Percentiles rank a stretch among this genome's conserved stretches.
phyloP scores from a whole-genome alignment of 352 stramenopile genomes.

The Phytophthora agathidicida region DNA sequence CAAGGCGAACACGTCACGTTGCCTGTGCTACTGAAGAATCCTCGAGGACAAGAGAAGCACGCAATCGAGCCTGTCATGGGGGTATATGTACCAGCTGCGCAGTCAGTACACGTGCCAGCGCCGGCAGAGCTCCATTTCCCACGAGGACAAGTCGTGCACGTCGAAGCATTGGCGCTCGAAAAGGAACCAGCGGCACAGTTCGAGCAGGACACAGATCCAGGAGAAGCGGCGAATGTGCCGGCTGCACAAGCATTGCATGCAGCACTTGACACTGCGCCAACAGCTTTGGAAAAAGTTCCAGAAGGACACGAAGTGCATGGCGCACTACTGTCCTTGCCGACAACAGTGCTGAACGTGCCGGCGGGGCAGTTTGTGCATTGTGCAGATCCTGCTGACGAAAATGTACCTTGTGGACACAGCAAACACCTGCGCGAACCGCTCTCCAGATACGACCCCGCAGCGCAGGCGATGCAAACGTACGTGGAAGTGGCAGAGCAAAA shows the following conservation, averaged over 20 bases:
- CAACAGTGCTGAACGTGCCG: slow-evolving; percentile 54
- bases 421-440: slow-evolving; percentile 58
- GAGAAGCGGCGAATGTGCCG: slow-evolving; percentile 21
- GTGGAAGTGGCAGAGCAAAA: slow-evolving; percentile 50
- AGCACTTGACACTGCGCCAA: slow-evolving; percentile 35
- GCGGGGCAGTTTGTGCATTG: slow-evolving; percentile 52
- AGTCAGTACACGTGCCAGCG: slow-evolving; percentile 44
- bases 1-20: slow-evolving; percentile 45
- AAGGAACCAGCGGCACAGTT: slow-evolving; percentile 43
- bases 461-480: slow-evolving; percentile 74
- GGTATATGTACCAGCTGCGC: slow-evolving; percentile 51
- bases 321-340: slow-evolving; percentile 37
- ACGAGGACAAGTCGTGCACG: slow-evolving; percentile 43
- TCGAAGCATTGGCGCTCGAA: slow-evolving; percentile 44
- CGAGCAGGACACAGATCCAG: slow-evolving; percentile 26
- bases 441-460: slow-evolving; percentile 61
- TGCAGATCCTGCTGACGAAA: slow-evolving; percentile 44
- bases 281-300: slow-evolving; percentile 51
- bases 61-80: slow-evolving; percentile 39
- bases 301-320: slow-evolving; percentile 54
- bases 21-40: slow-evolving; percentile 62
- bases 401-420: slow-evolving; percentile 49
- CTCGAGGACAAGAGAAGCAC: slow-evolving; percentile 60
- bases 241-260: slow-evolving; percentile 39
- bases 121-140: slow-evolving; percentile 52